These are phyloP conservation scores for Mycena crocata DNA, from an alignment of 768 basidiomycete species.

Conservation along the genomic window DNA sequence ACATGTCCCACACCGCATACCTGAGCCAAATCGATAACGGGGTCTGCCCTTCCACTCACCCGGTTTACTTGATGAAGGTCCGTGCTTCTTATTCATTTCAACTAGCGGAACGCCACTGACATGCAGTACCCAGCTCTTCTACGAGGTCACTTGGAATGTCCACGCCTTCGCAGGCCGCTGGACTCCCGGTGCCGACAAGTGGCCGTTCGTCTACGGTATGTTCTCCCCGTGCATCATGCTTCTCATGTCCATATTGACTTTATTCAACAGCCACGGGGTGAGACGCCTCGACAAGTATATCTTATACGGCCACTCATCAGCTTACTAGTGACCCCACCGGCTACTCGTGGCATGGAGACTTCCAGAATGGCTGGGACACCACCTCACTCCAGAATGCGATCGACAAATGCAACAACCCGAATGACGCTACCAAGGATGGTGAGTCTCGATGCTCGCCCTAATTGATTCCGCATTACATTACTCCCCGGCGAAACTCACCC, in stretches of 20 bases:
- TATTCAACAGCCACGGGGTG: slow-evolving; percentile 60
- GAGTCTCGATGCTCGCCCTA: too few species aligned
- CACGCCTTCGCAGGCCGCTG: slow-evolving; percentile 48
- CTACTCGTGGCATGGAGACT: slow-evolving; percentile 60
- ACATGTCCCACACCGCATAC: slow-evolving; percentile 45
- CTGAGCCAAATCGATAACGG: slow-evolving; percentile 52
- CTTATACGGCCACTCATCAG: not conserved
- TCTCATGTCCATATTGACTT: too few species aligned
- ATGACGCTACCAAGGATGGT: slow-evolving; percentile 47
- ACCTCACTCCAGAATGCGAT: slow-evolving; percentile 58
- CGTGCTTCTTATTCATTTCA: not conserved
- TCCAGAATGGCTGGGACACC: slow-evolving; percentile 49
- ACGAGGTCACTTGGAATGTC: slow-evolving; percentile 56
- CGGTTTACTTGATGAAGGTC: slow-evolving; percentile 51
- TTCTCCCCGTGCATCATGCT: too few species aligned
- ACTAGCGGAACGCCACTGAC: not conserved
- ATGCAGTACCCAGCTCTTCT: not conserved
- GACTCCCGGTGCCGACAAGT: slow-evolving; percentile 45
- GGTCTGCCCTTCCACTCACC: slow-evolving; percentile 51
- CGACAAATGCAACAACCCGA: slow-evolving; percentile 55
- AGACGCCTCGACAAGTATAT: too few species aligned
- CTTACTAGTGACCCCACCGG: slow-evolving; percentile 62
- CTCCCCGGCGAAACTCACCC: too few species aligned
- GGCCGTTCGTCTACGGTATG: slow-evolving; percentile 60
- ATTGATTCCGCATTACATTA: not conserved